Evolutionary conservation across 805 yeast species (phyloP), one percentile per base, ranked within the genome.

Genomic region (Yarrowia keelungensis): DNA sequence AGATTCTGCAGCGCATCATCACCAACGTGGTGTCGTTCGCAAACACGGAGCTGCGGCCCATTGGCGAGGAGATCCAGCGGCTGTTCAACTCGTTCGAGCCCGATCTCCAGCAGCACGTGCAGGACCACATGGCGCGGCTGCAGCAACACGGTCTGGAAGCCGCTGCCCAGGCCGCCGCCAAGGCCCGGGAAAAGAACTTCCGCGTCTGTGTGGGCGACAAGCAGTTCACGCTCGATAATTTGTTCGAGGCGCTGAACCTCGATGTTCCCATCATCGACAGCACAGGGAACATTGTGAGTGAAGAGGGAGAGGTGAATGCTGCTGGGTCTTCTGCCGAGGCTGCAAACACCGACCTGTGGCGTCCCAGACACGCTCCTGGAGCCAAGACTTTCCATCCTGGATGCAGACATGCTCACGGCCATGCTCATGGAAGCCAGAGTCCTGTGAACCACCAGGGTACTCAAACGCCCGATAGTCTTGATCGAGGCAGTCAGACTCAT

Each of bases 41-140:
- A 16, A 59, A 45, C 65, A 42, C 41, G 22, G 65, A 59, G 42
- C 51, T 59, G 35, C 42, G 51, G 42, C 65, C 65, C 9, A 45
- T 59, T 45, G 65, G 65, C 42, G 65, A 59, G 51, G 65, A 59
- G 65, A 59, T 59, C 51, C 65, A 59, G 51, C 26, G 38, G 35
- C 65, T 59, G 39, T 59, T 59, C 43, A 59, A 59, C 42, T n/a
- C 65, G 43, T 59, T 43, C n/a, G 65, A 59, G 35, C 65, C 65
- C 7, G 65, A 59, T 3, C 65, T 59, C 5, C 65, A 59, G 42
- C 51, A 45, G 42, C 45, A 22, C 39, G 50, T 59, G 15, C 65
- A 59, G 42, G 42, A 32, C 32, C 65, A 59, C 35, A 32, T 59
- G 50, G 8, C 16, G 5, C 50, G 51, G 9, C 41, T 59, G 16